These are phyloP conservation scores for Dimargaris cristalligena DNA, from an alignment of 192 early-diverging fungal species.

Conservation along the genomic window DNA sequence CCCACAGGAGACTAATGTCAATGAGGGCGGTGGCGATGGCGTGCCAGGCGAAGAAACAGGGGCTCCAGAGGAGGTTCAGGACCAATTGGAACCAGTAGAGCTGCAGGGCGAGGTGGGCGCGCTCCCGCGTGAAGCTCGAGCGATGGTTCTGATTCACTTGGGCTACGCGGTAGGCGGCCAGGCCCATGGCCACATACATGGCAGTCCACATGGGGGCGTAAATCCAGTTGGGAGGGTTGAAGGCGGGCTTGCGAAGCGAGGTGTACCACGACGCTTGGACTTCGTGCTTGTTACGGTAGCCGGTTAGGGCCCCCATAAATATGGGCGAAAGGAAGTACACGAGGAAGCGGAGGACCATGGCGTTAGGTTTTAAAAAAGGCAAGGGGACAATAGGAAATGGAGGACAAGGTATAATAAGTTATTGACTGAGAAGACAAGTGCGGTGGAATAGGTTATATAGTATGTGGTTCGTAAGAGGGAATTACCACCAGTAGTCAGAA, in stretches of 20 bases:
- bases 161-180: slow-evolving; percentile 11
- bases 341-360: neutral
- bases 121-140: neutral
- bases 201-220: slow-evolving; percentile 13
- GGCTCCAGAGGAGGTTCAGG: slow-evolving; percentile 17
- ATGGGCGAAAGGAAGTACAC: neutral
- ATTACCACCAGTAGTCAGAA: no score
- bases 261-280: slow-evolving; percentile 16
- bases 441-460: no score
- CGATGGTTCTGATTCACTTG: neutral
- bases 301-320: neutral
- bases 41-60: slow-evolving; percentile 14
- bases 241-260: slow-evolving; percentile 14
- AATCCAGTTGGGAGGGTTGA: slow-evolving; percentile 16
- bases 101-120: slow-evolving; percentile 7
- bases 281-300: neutral
- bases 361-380: no score
- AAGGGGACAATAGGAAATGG: no score
- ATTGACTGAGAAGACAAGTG: no score
- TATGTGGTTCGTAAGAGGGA: no score
- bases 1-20: slow-evolving; percentile 13
- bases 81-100: slow-evolving; percentile 14
- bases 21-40: slow-evolving; percentile 7
- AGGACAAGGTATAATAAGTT: no score
- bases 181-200: slow-evolving; percentile 16